These are phyloP conservation scores for Piloderma croceum DNA, from an alignment of 768 basidiomycete genomes.

Conservation along the genomic window DNA sequence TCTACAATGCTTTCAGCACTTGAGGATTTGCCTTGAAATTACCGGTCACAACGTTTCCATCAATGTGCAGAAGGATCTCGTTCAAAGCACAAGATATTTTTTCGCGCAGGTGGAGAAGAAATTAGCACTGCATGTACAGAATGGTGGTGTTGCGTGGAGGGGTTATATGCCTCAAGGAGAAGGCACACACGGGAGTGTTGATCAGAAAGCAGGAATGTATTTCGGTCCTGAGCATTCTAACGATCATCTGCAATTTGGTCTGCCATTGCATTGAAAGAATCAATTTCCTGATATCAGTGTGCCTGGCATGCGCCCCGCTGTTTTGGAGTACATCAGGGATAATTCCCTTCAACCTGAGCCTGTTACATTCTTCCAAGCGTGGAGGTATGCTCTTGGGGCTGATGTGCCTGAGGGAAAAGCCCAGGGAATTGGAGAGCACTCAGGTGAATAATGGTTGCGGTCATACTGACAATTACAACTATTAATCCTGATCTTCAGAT, in stretches of 20 bases:
- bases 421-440: neutral
- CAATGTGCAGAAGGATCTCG: neutral
- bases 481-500: neutral
- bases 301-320: slow-evolving; percentile 1
- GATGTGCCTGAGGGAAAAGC: neutral
- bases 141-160: slow-evolving; percentile 15
- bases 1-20: neutral
- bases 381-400: neutral
- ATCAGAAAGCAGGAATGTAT: slow-evolving; percentile 14
- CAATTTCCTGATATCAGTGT: slow-evolving; percentile 4
- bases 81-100: neutral
- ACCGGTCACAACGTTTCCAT: neutral
- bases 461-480: neutral
- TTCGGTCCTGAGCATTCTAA: slow-evolving; percentile 9
- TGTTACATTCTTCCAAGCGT: neutral
- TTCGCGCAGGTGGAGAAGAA: slow-evolving; percentile 9
- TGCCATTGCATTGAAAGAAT: slow-evolving; percentile 6
- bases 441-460: neutral
- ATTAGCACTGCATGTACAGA: slow-evolving; percentile 11
- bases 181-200: slow-evolving; percentile 10
- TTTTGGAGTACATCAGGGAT: neutral
- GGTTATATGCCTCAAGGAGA: slow-evolving; percentile 16
- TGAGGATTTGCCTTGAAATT: neutral
- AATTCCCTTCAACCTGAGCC: neutral
- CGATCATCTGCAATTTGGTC: neutral